Evolutionary conservation across 1,284 basidiomycete species (phyloP).

Genomic region (Grifola frondosa): DNA sequence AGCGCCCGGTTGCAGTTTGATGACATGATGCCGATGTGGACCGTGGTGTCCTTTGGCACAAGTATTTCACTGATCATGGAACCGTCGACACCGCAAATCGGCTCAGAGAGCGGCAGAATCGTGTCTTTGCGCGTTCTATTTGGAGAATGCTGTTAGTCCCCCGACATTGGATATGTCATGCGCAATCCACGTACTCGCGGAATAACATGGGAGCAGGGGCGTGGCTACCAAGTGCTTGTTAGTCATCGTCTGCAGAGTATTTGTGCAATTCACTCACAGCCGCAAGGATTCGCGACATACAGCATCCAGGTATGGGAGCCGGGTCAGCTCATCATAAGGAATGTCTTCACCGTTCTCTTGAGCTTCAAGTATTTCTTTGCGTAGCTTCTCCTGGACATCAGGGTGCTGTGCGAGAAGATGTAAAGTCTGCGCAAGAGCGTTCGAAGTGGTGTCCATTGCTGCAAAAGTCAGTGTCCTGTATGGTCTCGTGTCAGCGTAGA

Average conservation of each 20-base stretch:
- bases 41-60: constrained; percentile 44
- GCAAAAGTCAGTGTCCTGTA: constrained; percentile 25
- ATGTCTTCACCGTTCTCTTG: constrained; percentile 17
- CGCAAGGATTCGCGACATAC: constrained; percentile 33
- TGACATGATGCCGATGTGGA: constrained; percentile 47
- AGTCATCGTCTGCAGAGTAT: not conserved
- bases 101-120: constrained; percentile 24
- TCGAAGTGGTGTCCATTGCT: constrained; percentile 29
- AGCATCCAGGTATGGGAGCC: constrained; percentile 33
- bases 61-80: constrained; percentile 36
- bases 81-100: constrained; percentile 27
- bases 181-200: constrained; percentile 3
- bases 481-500: too few relatives aligned
- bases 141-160: not conserved
- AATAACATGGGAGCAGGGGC: constrained; percentile 1
- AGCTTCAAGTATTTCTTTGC: constrained; percentile 25
- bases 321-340: constrained; percentile 28
- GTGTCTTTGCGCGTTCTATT: constrained; percentile 19
- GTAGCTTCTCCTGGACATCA: constrained; percentile 17
- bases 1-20: constrained; percentile 46
- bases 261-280: constrained; percentile 12
- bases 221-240: constrained; percentile 3
- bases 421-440: constrained; percentile 27
- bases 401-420: constrained; percentile 22
- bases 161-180: too few relatives aligned